phyloP scores from a whole-genome alignment of 768 basidiomycete genomes.

The Boletus rufocinnamomeus region DNA sequence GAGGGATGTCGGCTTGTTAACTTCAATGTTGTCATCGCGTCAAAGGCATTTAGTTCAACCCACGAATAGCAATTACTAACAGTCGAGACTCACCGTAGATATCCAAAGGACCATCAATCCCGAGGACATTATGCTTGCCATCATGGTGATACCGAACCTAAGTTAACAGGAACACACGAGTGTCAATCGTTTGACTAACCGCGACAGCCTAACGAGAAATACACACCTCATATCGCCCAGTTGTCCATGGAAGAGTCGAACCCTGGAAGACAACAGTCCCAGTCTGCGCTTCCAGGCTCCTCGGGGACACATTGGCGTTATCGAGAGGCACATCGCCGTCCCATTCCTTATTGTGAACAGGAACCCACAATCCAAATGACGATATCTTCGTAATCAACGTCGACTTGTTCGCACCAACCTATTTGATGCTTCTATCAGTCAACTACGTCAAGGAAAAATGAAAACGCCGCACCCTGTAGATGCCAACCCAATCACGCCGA shows the following conservation, averaged over 20 bases:
- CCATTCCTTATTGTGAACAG: constrained; percentile 91
- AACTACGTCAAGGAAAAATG: neutral
- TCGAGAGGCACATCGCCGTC: constrained; percentile 79
- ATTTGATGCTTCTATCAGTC: constrained; percentile 10
- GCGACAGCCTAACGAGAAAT: neutral
- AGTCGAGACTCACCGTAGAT: constrained; percentile 64
- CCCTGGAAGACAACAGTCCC: constrained; percentile 77
- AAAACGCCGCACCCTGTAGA: constrained; percentile 64
- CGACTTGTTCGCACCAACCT: constrained; percentile 89
- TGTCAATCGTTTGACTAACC: constrained; percentile 1
- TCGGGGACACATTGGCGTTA: constrained; percentile 37
- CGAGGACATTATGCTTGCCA: constrained; percentile 96
- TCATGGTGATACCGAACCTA: constrained; percentile 93
- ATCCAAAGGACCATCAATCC: constrained; percentile 80
- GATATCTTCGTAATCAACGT: constrained; percentile 80
- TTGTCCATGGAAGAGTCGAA: constrained; percentile 81
- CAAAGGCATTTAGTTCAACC: neutral
- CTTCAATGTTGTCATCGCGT: constrained; percentile 40
- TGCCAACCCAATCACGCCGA: constrained; percentile 93
- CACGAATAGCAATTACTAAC: neutral
- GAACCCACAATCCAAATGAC: constrained; percentile 90
- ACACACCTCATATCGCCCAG: constrained; percentile 79
- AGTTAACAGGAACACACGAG: neutral
- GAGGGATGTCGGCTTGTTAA: constrained; percentile 64
- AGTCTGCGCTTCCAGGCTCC: constrained; percentile 46